Conservation (phyloP, 108 stramenopile species). For the Nitzschia sp. region DNA sequence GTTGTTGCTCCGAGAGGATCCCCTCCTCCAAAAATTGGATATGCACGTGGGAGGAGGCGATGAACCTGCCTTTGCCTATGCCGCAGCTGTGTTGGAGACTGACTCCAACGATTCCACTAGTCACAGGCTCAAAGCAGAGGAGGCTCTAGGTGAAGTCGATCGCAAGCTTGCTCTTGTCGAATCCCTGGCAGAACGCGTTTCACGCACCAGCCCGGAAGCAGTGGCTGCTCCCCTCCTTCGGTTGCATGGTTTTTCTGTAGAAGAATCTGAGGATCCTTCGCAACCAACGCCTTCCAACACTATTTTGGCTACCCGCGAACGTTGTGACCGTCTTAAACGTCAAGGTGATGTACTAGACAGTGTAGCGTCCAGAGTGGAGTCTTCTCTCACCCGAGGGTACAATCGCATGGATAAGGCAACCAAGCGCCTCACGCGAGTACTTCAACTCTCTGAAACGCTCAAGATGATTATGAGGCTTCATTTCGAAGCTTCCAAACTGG, state of each 20-base stretch:
- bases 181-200: constrained; percentile 69
- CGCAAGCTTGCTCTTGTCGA: constrained; percentile 76
- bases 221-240: constrained; percentile 71
- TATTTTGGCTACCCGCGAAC: constrained; percentile 51
- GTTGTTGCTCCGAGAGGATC: constrained; percentile 73
- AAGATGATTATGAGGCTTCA: constrained; percentile 79
- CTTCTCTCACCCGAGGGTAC: constrained; percentile 58
- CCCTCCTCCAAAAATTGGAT: constrained; percentile 53
- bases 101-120: constrained; percentile 11
- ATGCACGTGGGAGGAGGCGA: constrained; percentile 42
- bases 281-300: constrained; percentile 13
- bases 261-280: constrained; percentile 18
- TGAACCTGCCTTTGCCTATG: constrained; percentile 64
- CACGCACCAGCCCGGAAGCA: constrained; percentile 70
- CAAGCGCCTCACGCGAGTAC: constrained; percentile 62
- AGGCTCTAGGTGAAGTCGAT: constrained; percentile 78
- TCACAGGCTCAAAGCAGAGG: constrained; percentile 52
- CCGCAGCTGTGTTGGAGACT: constrained; percentile 62
- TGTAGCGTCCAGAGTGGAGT: constrained; percentile 68
- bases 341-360: constrained; percentile 68
- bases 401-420: constrained; percentile 73
- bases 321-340: constrained; percentile 63
- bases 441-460: constrained; percentile 63
- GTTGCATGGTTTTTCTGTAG: constrained; percentile 64
- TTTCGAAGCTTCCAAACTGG: constrained; percentile 73